These are phyloP conservation scores for Tetracladium setigerum DNA, from an alignment of 495 filamentous ascomycete species.

Conservation along the genomic window DNA sequence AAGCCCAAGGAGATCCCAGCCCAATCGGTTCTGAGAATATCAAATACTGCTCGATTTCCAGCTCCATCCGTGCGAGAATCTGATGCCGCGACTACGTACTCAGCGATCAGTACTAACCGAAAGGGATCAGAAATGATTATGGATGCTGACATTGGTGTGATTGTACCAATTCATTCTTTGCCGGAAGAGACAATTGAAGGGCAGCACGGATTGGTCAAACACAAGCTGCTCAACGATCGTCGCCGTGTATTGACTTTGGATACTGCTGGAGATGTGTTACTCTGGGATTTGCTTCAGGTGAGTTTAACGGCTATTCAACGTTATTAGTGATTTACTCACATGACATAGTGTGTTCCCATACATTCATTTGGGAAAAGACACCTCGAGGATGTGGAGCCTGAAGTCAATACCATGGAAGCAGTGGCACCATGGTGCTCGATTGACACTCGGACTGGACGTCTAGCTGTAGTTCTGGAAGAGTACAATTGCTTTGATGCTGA, in stretches of 20 bases:
- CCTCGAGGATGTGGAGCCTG: slow-evolving; percentile 81
- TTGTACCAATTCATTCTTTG: slow-evolving; percentile 62
- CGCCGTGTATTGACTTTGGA: slow-evolving; percentile 84
- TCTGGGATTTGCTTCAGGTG: slow-evolving; percentile 91
- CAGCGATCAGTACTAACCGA: slow-evolving; percentile 36
- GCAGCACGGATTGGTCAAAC: slow-evolving; percentile 91
- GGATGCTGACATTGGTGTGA: slow-evolving; percentile 48
- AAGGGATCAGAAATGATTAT: slow-evolving; percentile 45
- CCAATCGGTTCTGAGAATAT: slow-evolving; percentile 68
- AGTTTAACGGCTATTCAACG: background rate
- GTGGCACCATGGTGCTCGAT: slow-evolving; percentile 94
- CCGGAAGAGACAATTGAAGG: slow-evolving; percentile 88
- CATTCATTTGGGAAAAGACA: slow-evolving; percentile 86
- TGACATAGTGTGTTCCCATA: slow-evolving; percentile 66
- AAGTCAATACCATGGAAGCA: slow-evolving; percentile 80
- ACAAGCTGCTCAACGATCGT: slow-evolving; percentile 85
- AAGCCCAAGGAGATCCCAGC: slow-evolving; percentile 62
- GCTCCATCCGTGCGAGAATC: slow-evolving; percentile 36
- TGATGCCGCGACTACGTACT: slow-evolving; percentile 40
- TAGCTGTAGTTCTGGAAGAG: slow-evolving; percentile 86
- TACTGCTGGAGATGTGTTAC: slow-evolving; percentile 88
- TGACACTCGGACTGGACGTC: slow-evolving; percentile 82
- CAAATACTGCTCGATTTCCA: slow-evolving; percentile 74
- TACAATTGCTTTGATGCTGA: slow-evolving; percentile 98
- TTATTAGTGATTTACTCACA: slow-evolving; percentile 10